phyloP scores from a whole-genome alignment of 2,329 filamentous ascomycete species.

The Cercospora sp. region DNA sequence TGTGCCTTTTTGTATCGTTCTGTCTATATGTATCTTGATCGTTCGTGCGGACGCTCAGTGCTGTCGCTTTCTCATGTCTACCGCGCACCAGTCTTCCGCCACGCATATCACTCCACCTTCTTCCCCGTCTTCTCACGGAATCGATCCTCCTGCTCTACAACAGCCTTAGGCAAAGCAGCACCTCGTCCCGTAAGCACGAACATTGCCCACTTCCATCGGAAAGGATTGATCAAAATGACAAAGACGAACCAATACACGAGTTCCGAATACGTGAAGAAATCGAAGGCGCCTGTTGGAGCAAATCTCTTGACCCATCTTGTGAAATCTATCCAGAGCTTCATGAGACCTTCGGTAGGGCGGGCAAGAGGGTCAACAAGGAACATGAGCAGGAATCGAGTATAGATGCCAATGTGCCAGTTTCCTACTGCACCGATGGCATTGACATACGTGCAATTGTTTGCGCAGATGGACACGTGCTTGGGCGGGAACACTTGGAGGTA shows the following conservation, averaged over 20 bases:
- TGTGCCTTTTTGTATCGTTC: not conserved
- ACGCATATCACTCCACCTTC: not conserved
- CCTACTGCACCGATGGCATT: constrained; percentile 79
- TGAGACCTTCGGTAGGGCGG: constrained; percentile 69
- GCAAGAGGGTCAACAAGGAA: constrained; percentile 78
- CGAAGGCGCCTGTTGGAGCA: constrained; percentile 74
- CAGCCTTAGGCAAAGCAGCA: constrained; percentile 61
- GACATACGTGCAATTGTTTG: constrained; percentile 82
- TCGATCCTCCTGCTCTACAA: constrained; percentile 67
- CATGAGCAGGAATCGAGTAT: constrained; percentile 83
- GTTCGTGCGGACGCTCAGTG: not conserved
- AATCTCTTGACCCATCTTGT: constrained; percentile 69
- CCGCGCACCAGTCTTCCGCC: not conserved
- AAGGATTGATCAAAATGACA: constrained; percentile 76
- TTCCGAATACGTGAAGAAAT: constrained; percentile 88
- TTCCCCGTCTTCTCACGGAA: constrained; percentile 52
- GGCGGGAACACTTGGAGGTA: constrained; percentile 86
- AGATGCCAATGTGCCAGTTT: constrained; percentile 88
- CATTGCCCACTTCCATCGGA: constrained; percentile 84
- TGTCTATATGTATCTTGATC: not conserved
- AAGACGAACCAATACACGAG: constrained; percentile 84
- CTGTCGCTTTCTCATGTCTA: not conserved
- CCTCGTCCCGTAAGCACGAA: constrained; percentile 82
- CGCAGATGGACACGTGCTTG: constrained; percentile 68
- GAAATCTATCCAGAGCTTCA: constrained; percentile 86